Evolutionary conservation across 2,329 filamentous ascomycete genomes (phyloP).

Genomic region (Trichoderma sp.): DNA sequence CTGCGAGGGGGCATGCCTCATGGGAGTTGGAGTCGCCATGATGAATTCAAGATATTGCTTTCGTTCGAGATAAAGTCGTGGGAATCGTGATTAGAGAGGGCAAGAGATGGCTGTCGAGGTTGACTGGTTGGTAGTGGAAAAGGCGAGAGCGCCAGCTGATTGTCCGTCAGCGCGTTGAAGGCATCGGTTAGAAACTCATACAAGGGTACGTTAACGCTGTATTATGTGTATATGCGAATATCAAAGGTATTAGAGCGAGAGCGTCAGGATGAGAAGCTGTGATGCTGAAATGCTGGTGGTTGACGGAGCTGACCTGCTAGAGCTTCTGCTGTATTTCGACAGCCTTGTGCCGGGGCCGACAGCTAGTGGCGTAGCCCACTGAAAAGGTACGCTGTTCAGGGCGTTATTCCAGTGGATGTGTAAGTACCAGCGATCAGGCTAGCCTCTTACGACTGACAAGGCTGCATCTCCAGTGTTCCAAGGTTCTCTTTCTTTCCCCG

Average conservation of each 20-base stretch:
- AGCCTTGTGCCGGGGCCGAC: constrained; percentile 10
- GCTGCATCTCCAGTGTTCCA: not conserved
- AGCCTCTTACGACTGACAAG: not conserved
- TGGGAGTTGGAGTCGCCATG: constrained; percentile 51
- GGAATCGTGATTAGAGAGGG: not conserved
- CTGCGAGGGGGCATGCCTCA: constrained; percentile 44
- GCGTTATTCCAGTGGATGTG: not conserved
- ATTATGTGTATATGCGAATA: not conserved
- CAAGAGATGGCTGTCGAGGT: not conserved
- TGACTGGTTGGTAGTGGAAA: not conserved
- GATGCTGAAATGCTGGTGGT: not conserved
- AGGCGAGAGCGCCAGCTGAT: constrained; percentile 9
- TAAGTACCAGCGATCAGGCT: not conserved
- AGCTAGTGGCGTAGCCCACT: not conserved
- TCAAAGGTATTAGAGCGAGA: not conserved
- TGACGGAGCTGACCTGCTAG: not conserved
- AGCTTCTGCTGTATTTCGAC: not conserved
- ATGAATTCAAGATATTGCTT: not conserved
- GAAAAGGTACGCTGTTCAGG: not conserved
- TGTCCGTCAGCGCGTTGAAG: not conserved
- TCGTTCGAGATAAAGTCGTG: constrained; percentile 3
- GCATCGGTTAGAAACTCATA: constrained; percentile 9
- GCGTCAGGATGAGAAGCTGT: not conserved
- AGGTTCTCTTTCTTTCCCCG: not conserved
- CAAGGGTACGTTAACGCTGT: not conserved